These are phyloP conservation scores for Phaeosphaeriaceae sp. DNA, from an alignment of 2,329 filamentous ascomycete genomes.

Conservation along the genomic window DNA sequence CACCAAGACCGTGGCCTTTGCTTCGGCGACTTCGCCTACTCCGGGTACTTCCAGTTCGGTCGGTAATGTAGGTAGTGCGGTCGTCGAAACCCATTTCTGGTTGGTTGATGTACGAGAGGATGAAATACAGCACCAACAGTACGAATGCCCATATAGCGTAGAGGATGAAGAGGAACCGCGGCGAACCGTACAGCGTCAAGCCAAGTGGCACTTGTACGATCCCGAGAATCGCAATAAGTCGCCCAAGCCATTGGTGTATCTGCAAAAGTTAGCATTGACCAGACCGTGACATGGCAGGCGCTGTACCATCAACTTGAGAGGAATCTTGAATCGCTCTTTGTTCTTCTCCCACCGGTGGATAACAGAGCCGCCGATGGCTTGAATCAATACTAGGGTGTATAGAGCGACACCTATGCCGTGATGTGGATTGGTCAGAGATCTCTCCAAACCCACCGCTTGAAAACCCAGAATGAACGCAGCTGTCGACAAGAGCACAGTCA, in stretches of 20 bases:
- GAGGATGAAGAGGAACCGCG: constrained; percentile 82
- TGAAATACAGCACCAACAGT: constrained; percentile 77
- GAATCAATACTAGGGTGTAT: constrained; percentile 74
- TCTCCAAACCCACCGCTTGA: constrained; percentile 76
- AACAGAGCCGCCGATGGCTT: constrained; percentile 72
- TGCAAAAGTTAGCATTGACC: constrained; percentile 52
- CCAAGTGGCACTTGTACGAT: constrained; percentile 89
- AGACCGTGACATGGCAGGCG: background rate
- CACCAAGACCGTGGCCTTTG: constrained; percentile 50
- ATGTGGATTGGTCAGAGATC: constrained; percentile 80
- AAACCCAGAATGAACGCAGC: constrained; percentile 78
- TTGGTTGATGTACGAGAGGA: constrained; percentile 75
- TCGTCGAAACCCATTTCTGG: constrained; percentile 62
- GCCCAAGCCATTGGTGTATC: constrained; percentile 88
- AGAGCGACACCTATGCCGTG: constrained; percentile 84
- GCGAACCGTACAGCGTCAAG: constrained; percentile 89
- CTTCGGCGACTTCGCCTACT: constrained; percentile 42
- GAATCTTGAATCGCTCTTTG: constrained; percentile 61
- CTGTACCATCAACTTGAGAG: constrained; percentile 64
- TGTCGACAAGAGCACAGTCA: constrained; percentile 71
- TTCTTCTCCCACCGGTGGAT: constrained; percentile 64
- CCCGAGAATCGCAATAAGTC: constrained; percentile 78
- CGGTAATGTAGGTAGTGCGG: constrained; percentile 65
- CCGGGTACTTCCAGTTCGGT: constrained; percentile 56
- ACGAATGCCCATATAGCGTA: constrained; percentile 80